Evolutionary conservation across 257 asterid species (phyloP), one percentile per base, ranked within the genome.

Genomic region (Nyctanthes arbortristis): DNA sequence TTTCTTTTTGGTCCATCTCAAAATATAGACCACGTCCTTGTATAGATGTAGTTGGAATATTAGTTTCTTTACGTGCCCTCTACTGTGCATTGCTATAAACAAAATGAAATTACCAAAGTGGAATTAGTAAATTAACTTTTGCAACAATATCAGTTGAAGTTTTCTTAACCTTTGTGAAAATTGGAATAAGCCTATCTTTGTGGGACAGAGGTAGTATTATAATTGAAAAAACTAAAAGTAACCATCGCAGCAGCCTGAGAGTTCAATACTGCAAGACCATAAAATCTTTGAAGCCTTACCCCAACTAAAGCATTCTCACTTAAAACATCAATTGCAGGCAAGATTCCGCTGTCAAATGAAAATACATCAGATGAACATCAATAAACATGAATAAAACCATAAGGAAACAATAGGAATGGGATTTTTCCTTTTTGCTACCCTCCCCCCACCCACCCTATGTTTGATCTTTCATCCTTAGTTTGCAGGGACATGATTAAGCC

Each of bases 331-430:
- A 87, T 68, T 52, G 94, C 94, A 40, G 94, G 94, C 82, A 87
- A 85, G 77, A 91, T 85, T 67, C 97, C 97, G 35, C 97, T 91
- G 93, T 72, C 76, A 79, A 76, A n/a, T 47, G 27, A 27, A 64
- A 64, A 71, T 57, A 74, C 29, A 33, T 52, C 14, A 65, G 64
- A 37, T 58, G 63, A 59, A 35, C 47, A 69, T 72, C 52, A 69
- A 72, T 30, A 30, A n/a, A 12, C 31, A 37, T 37, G 52, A 57
- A 32, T 43, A 63, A 28, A n/a, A 10, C 56, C 27, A 47, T 16
- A 45, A n/a, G 0, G 25, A 47, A 47, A n/a, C n/a, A 8, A n/a
- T 47, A 47, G 10, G 27, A 6, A 47, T n/a, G 9, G 10, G 27
- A 47, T 47, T 47, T 12, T 47, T 47, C 57, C 20, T 20, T 14